Conservation (phyloP, 108 stramenopile genomes). For the Cyclotella choctawhatcheeana region DNA sequence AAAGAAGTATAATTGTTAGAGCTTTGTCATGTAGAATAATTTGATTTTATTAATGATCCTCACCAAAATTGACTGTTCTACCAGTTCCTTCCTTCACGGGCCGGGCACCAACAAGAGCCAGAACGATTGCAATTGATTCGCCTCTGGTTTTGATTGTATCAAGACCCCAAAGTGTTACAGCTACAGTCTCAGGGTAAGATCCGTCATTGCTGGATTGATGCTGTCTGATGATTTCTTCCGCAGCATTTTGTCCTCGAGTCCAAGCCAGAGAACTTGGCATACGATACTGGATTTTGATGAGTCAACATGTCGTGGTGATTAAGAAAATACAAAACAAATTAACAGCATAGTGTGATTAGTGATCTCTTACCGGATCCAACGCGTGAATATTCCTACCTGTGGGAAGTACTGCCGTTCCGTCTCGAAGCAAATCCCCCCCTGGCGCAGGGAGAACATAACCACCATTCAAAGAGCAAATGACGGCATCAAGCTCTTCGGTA, state of each 20-base stretch:
- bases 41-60: no score
- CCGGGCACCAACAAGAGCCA: conserved; percentile 81
- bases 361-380: no score
- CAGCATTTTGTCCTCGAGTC: conserved; percentile 72
- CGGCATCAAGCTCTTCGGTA: conserved; percentile 72
- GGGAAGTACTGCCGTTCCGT: conserved; percentile 80
- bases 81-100: conserved; percentile 85
- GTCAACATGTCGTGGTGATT: no score
- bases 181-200: conserved; percentile 77
- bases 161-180: conserved; percentile 86
- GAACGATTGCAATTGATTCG: conserved; percentile 86
- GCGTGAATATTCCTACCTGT: conserved; percentile 89
- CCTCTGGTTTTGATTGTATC: conserved; percentile 87
- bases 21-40: no score
- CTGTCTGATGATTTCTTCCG: conserved; percentile 76
- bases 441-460: conserved; percentile 75
- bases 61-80: conserved; percentile 76
- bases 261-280: conserved; percentile 87
- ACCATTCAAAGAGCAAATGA: conserved; percentile 71
- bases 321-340: no score
- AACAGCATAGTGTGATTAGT: no score
- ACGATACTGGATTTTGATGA: no score
- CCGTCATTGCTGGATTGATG: conserved; percentile 67
- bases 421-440: conserved; percentile 81
- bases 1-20: no score